Percentiles rank a stretch among this genome's conserved stretches.
These are phyloP conservation scores for Thalassiosira mediterranea DNA, from an alignment of 352 stramenopile genomes.

Conservation along the genomic window DNA sequence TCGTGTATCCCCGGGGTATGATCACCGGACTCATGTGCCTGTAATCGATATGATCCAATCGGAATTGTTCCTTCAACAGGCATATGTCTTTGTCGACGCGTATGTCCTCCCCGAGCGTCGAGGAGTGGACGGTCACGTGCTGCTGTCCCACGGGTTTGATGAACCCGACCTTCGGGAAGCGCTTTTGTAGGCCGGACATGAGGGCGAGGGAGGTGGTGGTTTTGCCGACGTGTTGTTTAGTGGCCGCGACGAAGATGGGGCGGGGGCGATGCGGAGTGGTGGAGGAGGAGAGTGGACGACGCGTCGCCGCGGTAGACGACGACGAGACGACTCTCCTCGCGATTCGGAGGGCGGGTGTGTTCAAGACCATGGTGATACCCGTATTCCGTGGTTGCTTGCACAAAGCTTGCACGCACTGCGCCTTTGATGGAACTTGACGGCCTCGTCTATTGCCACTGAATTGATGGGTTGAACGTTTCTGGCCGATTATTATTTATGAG, in stretches of 20 bases:
- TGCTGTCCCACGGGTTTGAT: constrained; percentile 89
- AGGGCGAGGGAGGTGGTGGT: constrained; percentile 94
- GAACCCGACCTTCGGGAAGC: constrained; percentile 89
- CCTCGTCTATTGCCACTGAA: too few species aligned
- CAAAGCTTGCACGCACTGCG: too few species aligned
- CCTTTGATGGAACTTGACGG: too few species aligned
- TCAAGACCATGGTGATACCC: too few species aligned
- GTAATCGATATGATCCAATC: constrained; percentile 94
- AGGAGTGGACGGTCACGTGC: constrained; percentile 48
- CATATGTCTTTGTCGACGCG: constrained; percentile 93
- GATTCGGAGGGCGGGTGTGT: background rate
- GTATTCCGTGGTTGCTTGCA: too few species aligned
- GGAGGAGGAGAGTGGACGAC: too few species aligned
- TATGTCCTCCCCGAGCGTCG: constrained; percentile 76
- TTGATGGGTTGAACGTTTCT: too few species aligned
- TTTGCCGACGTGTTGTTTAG: constrained; percentile 97
- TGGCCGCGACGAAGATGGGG: constrained; percentile 85
- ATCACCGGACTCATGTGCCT: constrained; percentile 97
- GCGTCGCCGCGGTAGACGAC: background rate
- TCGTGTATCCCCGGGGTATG: constrained; percentile 95
- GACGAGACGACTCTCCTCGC: background rate
- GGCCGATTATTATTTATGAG: too few species aligned
- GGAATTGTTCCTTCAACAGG: constrained; percentile 96
- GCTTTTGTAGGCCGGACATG: constrained; percentile 91
- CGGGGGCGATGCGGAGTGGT: constrained; percentile 4